Evolutionary conservation across 139 green algal species (phyloP).

Genomic region (Chlamydomonas applanata): DNA sequence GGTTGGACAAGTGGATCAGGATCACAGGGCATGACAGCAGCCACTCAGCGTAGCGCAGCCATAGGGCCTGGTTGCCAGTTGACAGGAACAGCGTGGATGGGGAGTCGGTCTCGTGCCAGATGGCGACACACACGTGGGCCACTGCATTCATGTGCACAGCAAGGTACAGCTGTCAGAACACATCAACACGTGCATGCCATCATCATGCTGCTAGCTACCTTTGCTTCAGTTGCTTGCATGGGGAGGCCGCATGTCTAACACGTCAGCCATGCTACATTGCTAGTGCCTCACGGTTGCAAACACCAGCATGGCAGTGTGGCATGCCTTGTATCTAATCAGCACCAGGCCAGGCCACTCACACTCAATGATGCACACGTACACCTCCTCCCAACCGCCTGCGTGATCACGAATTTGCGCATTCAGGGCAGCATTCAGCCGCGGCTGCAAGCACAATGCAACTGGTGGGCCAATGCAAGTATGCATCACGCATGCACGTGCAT

Average conservation of each 20-base stretch:
- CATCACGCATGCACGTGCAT: not conserved
- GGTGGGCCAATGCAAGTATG: not conserved
- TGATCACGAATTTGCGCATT: not conserved
- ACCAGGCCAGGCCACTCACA: not conserved
- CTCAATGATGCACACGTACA: conserved; percentile 41
- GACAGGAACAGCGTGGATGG: conserved; percentile 23
- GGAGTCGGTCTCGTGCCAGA: conserved; percentile 27
- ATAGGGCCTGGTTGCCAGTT: conserved; percentile 21
- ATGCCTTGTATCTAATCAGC: no score
- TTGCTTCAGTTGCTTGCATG: no score
- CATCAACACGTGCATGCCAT: no score
- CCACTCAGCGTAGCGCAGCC: conserved; percentile 53
- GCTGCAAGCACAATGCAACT: no score
- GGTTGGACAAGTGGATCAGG: conserved; percentile 58
- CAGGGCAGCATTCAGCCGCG: no score
- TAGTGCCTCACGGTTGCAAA: no score
- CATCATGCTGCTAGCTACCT: no score
- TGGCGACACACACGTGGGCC: conserved; percentile 1
- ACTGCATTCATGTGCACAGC: not conserved
- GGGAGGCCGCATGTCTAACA: no score
- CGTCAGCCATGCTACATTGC: no score
- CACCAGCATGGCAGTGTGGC: no score
- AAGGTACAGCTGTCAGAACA: not conserved
- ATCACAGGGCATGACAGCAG: conserved; percentile 57
- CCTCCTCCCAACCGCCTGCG: conserved; percentile 40